Conservation (phyloP, 1,284 basidiomycete species). For the Hymenochaete sp. region DNA sequence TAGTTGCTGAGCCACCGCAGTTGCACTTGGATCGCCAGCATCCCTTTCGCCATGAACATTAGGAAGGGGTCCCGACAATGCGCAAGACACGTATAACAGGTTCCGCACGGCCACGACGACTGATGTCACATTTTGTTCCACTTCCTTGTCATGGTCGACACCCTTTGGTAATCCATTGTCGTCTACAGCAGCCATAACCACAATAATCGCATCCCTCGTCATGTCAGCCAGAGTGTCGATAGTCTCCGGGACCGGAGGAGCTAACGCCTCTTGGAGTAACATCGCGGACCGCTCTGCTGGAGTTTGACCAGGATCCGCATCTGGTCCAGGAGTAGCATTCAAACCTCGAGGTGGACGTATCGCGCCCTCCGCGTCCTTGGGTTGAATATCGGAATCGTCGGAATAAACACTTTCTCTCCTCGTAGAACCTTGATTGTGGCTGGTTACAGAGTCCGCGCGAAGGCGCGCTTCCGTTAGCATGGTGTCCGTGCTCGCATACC, state of each 20-base stretch:
- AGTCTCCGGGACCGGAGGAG: conserved; percentile 47
- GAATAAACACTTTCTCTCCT: conserved; percentile 61
- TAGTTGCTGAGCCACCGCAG: conserved; percentile 43
- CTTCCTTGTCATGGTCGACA: conserved; percentile 45
- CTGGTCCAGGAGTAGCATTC: conserved; percentile 13
- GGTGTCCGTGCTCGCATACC: conserved; percentile 8
- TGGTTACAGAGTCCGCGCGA: conserved; percentile 32
- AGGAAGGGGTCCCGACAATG: conserved; percentile 55
- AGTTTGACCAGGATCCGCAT: conserved; percentile 38
- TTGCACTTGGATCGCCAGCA: conserved; percentile 26
- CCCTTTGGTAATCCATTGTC: conserved; percentile 34
- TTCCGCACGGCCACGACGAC: conserved; percentile 68
- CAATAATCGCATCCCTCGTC: conserved; percentile 51
- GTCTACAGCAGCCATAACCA: conserved; percentile 56
- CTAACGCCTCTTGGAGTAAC: conserved; percentile 52
- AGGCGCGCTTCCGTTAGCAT: conserved; percentile 23
- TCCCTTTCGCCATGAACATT: conserved; percentile 45
- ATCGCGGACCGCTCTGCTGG: conserved; percentile 60
- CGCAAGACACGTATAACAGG: conserved; percentile 62
- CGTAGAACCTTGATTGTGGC: conserved; percentile 29
- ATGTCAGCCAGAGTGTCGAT: conserved; percentile 50
- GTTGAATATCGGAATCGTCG: conserved; percentile 67
- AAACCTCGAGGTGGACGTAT: conserved; percentile 17
- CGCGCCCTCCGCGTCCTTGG: conserved; percentile 34
- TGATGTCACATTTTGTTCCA: conserved; percentile 53